Conservation (phyloP, 1,284 basidiomycete genomes). For the Porogramme epimiltina region DNA sequence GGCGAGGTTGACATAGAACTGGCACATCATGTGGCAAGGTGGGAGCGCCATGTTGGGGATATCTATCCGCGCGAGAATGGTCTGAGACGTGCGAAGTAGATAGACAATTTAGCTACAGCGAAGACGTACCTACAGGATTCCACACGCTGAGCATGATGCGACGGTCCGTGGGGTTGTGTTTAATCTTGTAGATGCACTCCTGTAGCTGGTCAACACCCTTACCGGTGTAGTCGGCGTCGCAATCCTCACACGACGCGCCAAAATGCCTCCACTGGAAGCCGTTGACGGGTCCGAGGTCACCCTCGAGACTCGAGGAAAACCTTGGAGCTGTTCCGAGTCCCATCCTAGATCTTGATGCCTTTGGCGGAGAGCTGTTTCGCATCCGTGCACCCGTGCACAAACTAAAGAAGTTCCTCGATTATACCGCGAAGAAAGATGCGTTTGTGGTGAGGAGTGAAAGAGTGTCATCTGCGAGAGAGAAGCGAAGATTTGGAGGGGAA, state of each 20-base stretch:
- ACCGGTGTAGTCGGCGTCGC: slow-evolving; percentile 82
- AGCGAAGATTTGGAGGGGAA: slow-evolving; percentile 87
- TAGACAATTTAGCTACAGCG: background rate
- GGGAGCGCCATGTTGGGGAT: slow-evolving; percentile 94
- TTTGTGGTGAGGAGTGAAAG: slow-evolving; percentile 96
- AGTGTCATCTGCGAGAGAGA: slow-evolving; percentile 73
- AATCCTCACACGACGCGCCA: slow-evolving; percentile 86
- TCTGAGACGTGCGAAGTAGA: background rate
- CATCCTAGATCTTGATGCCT: slow-evolving; percentile 97
- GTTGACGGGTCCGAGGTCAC: slow-evolving; percentile 96
- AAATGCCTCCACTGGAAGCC: slow-evolving; percentile 99
- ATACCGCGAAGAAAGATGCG: slow-evolving; percentile 92
- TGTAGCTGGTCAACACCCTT: slow-evolving; percentile 93
- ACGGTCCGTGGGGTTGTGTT: slow-evolving; percentile 90
- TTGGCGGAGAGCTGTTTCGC: slow-evolving; percentile 77
- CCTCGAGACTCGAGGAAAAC: slow-evolving; percentile 86
- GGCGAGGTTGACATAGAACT: slow-evolving; percentile 95
- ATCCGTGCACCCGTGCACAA: slow-evolving; percentile 86
- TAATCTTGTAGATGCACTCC: slow-evolving; percentile 91
- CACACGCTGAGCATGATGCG: slow-evolving; percentile 96
- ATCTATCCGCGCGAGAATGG: slow-evolving; percentile 50
- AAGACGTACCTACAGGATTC: slow-evolving; percentile 89
- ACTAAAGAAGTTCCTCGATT: slow-evolving; percentile 95
- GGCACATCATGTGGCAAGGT: slow-evolving; percentile 98
- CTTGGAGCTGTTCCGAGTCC: slow-evolving; percentile 89